Base-by-base conservation (phyloP, 192 early-diverging fungal genomes). In the Coemansia aciculifera region DNA sequence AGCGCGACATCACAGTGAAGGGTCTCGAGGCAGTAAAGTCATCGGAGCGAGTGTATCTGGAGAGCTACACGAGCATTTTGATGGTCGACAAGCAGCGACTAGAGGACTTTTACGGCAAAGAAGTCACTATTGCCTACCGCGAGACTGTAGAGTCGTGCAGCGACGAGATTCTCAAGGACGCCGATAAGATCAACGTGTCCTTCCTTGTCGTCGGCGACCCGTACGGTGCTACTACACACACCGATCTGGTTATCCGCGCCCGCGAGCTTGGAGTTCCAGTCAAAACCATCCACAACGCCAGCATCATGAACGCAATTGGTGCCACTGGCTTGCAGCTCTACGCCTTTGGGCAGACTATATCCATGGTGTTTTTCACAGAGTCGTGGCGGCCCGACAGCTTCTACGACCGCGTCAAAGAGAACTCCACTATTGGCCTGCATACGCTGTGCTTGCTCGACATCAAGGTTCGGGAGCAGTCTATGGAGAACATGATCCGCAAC, bases 201-300 rank as follows among this genome's bases (percentile, higher is more conserved):
- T 97, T 99, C 62, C 84, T 99, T 57, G 97, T 99, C 2, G 96
- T 99, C 5, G 97, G 97, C 48, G 97, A 99, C 84, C 96, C 97
- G 39, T 97, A 89, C 72, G 89, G 96, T 17, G 97, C 97, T 19
- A 99, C 97, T 8, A 99, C 97, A 2, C 97, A 99, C 80, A 93
- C 94, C 0, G 97, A 99, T 75, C 87, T 99, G 12, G 92, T 99
- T 11, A 87, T 96, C 64, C 93, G 97, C 10, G 97, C 97, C 1
- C 89, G 89, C 54, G 93, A 98, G 68, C 88, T 91, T 42, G 71
- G 76, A 34, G 94, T 99, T 72, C 86, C 88, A 17, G 93, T 95
- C n/a, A 84, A 90, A 36, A 88, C 89, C 15, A 98, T 99, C 69
- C 97, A 99, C 83, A 99, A 99, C 77, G 95, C 97, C n/a, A 96